These are phyloP conservation scores for Silene uniflora DNA, from an alignment of 148 eudicot species.

Conservation along the genomic window DNA sequence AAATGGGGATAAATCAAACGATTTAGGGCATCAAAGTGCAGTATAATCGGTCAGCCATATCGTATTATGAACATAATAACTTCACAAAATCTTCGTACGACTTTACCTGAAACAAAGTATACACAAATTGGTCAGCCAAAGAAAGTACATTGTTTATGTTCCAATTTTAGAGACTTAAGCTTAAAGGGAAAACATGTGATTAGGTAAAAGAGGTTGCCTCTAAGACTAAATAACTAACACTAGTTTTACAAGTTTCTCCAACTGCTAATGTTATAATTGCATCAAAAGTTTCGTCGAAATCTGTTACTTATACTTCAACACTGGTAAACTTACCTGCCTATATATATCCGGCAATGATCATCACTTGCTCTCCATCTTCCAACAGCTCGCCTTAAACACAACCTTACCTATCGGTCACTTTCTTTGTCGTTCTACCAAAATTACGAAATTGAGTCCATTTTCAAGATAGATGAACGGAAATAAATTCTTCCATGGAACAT, in stretches of 20 bases:
- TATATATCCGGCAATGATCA: constrained; percentile 23
- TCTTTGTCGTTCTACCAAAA: not conserved
- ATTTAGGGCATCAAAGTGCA: no score
- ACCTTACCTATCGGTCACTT: constrained; percentile 7
- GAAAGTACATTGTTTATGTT: not conserved
- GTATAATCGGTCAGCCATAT: no score
- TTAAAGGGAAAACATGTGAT: constrained; percentile 42
- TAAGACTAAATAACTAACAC: constrained; percentile 40
- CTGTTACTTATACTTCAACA: constrained; percentile 34
- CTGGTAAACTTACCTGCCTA: constrained; percentile 20
- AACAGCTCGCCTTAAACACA: constrained; percentile 8
- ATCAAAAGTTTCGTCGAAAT: constrained; percentile 33
- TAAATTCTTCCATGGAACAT: constrained; percentile 76
- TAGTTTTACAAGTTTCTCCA: constrained; percentile 44
- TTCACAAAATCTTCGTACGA: not conserved
- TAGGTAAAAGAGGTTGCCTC: constrained; percentile 43
- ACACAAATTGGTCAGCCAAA: not conserved
- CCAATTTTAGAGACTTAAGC: constrained; percentile 38
- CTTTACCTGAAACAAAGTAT: not conserved
- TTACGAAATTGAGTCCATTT: constrained; percentile 1
- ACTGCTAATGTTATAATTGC: constrained; percentile 23
- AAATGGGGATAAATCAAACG: no score
- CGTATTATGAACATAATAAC: not conserved
- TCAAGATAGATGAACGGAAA: constrained; percentile 41
- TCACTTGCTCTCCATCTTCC: constrained; percentile 9